Conservation (phyloP, 768 basidiomycete genomes). For the Psilocybe subaeruginosa region DNA sequence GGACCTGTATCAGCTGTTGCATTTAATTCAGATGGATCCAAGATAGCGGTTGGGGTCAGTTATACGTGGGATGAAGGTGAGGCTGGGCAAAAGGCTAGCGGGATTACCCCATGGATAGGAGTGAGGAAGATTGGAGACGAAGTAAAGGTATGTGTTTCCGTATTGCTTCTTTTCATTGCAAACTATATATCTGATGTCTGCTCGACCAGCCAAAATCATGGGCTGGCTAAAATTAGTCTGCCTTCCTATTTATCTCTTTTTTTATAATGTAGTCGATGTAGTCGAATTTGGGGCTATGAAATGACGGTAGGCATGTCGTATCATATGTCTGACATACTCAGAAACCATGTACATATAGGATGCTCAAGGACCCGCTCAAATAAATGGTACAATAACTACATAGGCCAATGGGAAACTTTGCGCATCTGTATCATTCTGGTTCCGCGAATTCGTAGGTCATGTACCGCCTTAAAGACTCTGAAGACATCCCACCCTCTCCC, state of each 20-base stretch:
- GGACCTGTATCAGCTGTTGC: slow-evolving; percentile 77
- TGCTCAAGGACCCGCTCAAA: background rate
- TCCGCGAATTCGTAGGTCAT: background rate
- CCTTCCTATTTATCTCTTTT: background rate
- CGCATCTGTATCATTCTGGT: background rate
- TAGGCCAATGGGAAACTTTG: too few relatives aligned
- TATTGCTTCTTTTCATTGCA: background rate
- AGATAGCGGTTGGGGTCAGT: slow-evolving; percentile 81
- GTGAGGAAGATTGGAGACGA: slow-evolving; percentile 75
- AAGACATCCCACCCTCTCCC: background rate
- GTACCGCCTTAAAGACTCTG: background rate
- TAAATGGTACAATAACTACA: background rate
- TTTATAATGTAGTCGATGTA: background rate
- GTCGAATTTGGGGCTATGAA: background rate
- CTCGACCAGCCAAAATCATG: slow-evolving; percentile 17
- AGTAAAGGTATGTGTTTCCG: slow-evolving; percentile 48
- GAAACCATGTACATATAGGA: slow-evolving; percentile 12
- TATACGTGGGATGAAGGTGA: slow-evolving; percentile 94
- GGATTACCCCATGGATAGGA: slow-evolving; percentile 56
- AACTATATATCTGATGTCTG: background rate
- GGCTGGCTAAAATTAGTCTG: slow-evolving; percentile 5
- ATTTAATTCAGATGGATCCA: slow-evolving; percentile 83
- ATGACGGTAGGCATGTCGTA: slow-evolving; percentile 8
- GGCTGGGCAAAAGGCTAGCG: slow-evolving; percentile 64
- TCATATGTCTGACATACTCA: slow-evolving; percentile 10